Evolutionary conservation across 306 rosid species (phyloP).

Genomic region (Castanea mollissima): DNA sequence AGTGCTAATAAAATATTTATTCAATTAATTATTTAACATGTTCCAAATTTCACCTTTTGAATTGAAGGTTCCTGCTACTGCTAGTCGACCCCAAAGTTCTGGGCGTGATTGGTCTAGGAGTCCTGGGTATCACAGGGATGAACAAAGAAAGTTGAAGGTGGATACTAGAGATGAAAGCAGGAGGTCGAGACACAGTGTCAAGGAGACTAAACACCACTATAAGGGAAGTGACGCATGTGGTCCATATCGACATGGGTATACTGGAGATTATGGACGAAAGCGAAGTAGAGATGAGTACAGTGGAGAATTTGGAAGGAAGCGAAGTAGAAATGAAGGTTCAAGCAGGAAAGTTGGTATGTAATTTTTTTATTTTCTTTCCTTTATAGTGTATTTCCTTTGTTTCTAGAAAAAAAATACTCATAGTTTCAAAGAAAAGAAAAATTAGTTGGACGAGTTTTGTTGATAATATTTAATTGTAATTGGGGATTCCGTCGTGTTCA

Average conservation of each 20-base stretch:
- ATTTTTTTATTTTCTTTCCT: background rate
- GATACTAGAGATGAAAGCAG: constrained; percentile 50
- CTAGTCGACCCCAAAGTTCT: constrained; percentile 27
- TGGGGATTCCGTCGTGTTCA: too few species aligned
- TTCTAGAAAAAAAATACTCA: background rate
- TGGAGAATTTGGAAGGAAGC: constrained; percentile 49
- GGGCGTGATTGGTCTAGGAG: constrained; percentile 27
- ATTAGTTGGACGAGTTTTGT: too few species aligned
- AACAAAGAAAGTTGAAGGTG: constrained; percentile 38
- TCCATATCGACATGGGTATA: constrained; percentile 52
- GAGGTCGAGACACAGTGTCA: constrained; percentile 37
- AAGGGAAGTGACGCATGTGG: constrained; percentile 54
- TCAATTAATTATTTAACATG: too few species aligned
- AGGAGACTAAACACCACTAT: constrained; percentile 47
- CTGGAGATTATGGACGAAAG: constrained; percentile 47
- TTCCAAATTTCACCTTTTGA: background rate
- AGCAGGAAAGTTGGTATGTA: constrained; percentile 71
- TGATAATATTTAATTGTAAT: too few species aligned
- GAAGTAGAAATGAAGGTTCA: constrained; percentile 70
- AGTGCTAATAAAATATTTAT: too few species aligned
- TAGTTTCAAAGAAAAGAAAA: too few species aligned
- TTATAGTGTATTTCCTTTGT: too few species aligned
- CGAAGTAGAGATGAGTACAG: constrained; percentile 52
- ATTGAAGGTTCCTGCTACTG: constrained; percentile 50
- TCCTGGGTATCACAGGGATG: constrained; percentile 49